Evolutionary conservation across 805 yeast genomes (phyloP).

Genomic region (Teunomyces barrocoloradensis): DNA sequence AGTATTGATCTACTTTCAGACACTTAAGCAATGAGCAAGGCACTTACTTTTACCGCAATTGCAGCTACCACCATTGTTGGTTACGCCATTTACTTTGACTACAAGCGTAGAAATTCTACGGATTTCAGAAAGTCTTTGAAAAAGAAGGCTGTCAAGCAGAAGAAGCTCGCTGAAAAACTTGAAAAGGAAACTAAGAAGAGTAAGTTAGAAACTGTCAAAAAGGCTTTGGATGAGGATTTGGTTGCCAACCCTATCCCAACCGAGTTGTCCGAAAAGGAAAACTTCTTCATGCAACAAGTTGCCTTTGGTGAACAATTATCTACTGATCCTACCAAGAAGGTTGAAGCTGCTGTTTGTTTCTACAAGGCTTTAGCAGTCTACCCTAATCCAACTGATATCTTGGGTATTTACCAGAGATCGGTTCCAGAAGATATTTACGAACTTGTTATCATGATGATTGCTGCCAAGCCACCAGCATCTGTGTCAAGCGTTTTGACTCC

Average conservation of each 20-base stretch:
- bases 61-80: constrained; percentile 59
- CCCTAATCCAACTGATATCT: constrained; percentile 91
- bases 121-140: constrained; percentile 78
- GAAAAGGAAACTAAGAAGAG: constrained; percentile 59
- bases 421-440: constrained; percentile 83
- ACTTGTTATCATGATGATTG: constrained; percentile 81
- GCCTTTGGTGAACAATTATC: constrained; percentile 82
- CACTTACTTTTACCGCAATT: constrained; percentile 35
- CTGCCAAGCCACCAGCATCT: constrained; percentile 83
- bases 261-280: constrained; percentile 66
- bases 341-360: constrained; percentile 85
- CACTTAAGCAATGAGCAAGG: constrained; percentile 25
- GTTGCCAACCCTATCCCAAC: constrained; percentile 72
- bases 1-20: background rate
- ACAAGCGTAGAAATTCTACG: constrained; percentile 78
- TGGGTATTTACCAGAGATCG: constrained; percentile 85
- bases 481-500: constrained; percentile 58
- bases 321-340: constrained; percentile 60
- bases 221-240: constrained; percentile 62
- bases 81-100: constrained; percentile 88
- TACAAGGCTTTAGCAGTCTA: constrained; percentile 91
- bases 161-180: constrained; percentile 51
- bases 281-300: constrained; percentile 78
- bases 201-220: constrained; percentile 58
- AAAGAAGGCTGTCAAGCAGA: constrained; percentile 60